Base-by-base conservation (phyloP, 2,329 filamentous ascomycete species). In the Aspergillus sp. region DNA sequence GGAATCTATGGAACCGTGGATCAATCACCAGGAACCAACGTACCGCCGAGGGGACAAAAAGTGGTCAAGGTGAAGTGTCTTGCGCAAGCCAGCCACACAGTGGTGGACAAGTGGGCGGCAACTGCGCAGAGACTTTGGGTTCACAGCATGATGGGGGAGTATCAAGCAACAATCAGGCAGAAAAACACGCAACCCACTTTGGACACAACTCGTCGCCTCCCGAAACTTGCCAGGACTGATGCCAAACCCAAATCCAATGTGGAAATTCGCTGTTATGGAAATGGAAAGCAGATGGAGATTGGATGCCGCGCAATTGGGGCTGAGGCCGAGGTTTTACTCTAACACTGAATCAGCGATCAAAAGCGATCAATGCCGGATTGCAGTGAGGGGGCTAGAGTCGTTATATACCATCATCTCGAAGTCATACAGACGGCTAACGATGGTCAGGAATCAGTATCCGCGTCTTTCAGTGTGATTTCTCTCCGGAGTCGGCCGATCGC, bases 71-170 rank as follows among this genome's bases (percentile, higher is more conserved):
- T 52, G 44, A 26, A 54, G 45, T 36, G 34, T 36, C 34, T 36
- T 13, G 15, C 34, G 13, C 34, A 36, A 36, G 34, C 55, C 59
- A 50, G 44, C 61, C 61, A 63, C 34, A 63, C 55, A 49, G 24
- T 39, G 53, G 50, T 15, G 59, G 56, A 58, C 59, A 63, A 63
- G 61, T 63, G 61, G 61, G 62, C 57, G 12, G 20, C 6, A 53
- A 30, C 55, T 63, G 59, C 54, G 53, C 50, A 60, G 55, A 24
- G 52, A 55, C 20, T 26, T 45, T 41, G 36, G 59, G 57, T 47
- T 58, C 58, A 61, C 58, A 55, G 50, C 55, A 52, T 26, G 18
- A 30, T 30, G 9, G 26, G 34, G 34, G 34, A n/a, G 12, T 36
- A 36, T 36, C 9, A 36, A 36, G 34, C 34, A 36, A 36, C 34